Base-by-base conservation (phyloP, 148 eudicot species). In the Simmondsia chinensis region DNA sequence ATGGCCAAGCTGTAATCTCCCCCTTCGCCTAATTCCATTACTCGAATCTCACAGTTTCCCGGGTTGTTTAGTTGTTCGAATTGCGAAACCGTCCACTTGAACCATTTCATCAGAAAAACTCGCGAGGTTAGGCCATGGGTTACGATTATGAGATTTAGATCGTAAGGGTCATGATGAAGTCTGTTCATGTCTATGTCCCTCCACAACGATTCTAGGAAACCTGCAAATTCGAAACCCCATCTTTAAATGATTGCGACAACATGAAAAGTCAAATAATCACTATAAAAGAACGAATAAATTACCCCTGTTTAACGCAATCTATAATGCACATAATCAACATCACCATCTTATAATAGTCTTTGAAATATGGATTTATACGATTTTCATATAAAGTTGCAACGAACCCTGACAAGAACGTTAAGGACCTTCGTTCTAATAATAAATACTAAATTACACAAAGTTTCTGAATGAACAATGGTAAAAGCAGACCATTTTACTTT, bases 1-100 rank as follows among this genome's bases (percentile, higher is more conserved):
- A 84, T 52, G n/a, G 97, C 87, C 40, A 89, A 43, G 65, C 93
- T 89, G 68, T 89, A 89, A 11, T 89, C 95, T 34, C 93, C 93
- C 1, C 81, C 75, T 7, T 17, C 20, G 2, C 95, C 97, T 35
- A 84, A 51, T 38, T 89, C 77, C 73, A 84, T 63, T 35, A 89
- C 79, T 46, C 83, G 68, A 49, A 56, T 64, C 50, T 89, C 97
- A 18, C 87, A 67, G 48, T 89, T 89, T 5, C 34, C 64, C 0
- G 74, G 80, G 45, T 81, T 89, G 45, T 63, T 70, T 21, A 89
- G 72, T 28, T 32, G 49, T 61, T 89, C 97, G 6, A 81, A 84
- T 56, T 89, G 87, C 43, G 81, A 80, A 9, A 76, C 97, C 1
- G 93, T 78, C 97, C 97, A 89, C 49, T 84, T 81, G 66, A 89